phyloP scores from a whole-genome alignment of 495 filamentous ascomycete species.

The Haplographium delicatum region DNA sequence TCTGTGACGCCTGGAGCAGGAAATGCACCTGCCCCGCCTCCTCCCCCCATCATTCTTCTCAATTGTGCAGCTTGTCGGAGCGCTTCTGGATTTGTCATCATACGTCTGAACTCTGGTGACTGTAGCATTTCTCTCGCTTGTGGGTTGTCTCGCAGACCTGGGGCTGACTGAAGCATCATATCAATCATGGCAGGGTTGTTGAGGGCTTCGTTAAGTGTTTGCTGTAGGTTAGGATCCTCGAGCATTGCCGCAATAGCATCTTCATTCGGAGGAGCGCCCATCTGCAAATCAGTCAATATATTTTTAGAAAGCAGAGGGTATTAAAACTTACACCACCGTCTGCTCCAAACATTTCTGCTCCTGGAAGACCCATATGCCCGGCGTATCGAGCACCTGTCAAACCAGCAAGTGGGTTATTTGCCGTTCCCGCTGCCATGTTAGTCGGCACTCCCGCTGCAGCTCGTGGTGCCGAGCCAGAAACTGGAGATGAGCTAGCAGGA shows the following conservation, averaged over 20 bases:
- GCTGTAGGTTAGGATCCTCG: constrained; percentile 74
- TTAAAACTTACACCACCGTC: constrained; percentile 91
- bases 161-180: constrained; percentile 85
- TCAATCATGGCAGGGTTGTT: constrained; percentile 89
- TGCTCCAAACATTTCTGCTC: constrained; percentile 85
- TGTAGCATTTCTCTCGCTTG: constrained; percentile 77
- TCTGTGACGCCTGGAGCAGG: constrained; percentile 65
- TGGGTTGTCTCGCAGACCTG: constrained; percentile 76
- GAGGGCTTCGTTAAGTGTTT: constrained; percentile 86
- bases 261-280: constrained; percentile 79
- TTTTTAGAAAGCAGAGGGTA: not conserved
- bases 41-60: constrained; percentile 63
- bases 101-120: constrained; percentile 79
- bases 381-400: constrained; percentile 94
- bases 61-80: constrained; percentile 75
- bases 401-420: constrained; percentile 83
- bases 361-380: constrained; percentile 83
- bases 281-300: constrained; percentile 50
- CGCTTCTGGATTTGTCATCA: constrained; percentile 91
- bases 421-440: constrained; percentile 88
- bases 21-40: constrained; percentile 52
- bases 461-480: constrained; percentile 47
- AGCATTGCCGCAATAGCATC: constrained; percentile 82
- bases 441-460: constrained; percentile 59
- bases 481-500: constrained; percentile 36